Percentiles rank a stretch among this genome's conserved stretches.
Evolutionary conservation across 2,329 filamentous ascomycete genomes (phyloP).

Genomic region (Botrytis tulipae): DNA sequence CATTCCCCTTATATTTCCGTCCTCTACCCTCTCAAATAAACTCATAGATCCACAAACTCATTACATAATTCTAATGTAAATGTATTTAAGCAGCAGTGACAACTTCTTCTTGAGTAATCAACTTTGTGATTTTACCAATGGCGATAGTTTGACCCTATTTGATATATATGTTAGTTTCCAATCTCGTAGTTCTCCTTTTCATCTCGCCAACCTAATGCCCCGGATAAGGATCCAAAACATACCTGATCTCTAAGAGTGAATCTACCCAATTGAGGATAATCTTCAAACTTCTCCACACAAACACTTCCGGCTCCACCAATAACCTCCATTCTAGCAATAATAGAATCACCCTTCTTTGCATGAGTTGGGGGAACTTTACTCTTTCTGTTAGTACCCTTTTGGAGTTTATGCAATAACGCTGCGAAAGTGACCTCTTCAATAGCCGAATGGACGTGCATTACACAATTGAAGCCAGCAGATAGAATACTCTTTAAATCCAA

Average conservation of each 20-base stretch:
- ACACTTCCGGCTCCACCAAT: conserved; percentile 82
- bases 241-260: conserved; percentile 89
- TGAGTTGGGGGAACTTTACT: conserved; percentile 92
- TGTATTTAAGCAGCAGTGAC: conserved; percentile 20
- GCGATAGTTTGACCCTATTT: conserved; percentile 94
- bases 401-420: conserved; percentile 84
- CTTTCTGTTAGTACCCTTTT: conserved; percentile 91
- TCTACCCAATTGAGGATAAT: conserved; percentile 90
- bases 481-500: conserved; percentile 93
- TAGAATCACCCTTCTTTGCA: conserved; percentile 75
- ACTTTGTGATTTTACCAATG: conserved; percentile 97
- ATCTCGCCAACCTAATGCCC: background rate
- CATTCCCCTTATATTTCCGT: too few relatives aligned
- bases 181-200: background rate
- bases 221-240: conserved; percentile 35
- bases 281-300: conserved; percentile 91
- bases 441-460: conserved; percentile 93
- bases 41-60: background rate
- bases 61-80: background rate
- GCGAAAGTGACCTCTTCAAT: conserved; percentile 96
- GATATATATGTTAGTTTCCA: conserved; percentile 26
- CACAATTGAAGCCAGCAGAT: conserved; percentile 94
- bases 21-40: background rate
- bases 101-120: conserved; percentile 51
- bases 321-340: conserved; percentile 89